phyloP scores from a whole-genome alignment of 148 eudicot genomes.

The Agrostemma githago region DNA sequence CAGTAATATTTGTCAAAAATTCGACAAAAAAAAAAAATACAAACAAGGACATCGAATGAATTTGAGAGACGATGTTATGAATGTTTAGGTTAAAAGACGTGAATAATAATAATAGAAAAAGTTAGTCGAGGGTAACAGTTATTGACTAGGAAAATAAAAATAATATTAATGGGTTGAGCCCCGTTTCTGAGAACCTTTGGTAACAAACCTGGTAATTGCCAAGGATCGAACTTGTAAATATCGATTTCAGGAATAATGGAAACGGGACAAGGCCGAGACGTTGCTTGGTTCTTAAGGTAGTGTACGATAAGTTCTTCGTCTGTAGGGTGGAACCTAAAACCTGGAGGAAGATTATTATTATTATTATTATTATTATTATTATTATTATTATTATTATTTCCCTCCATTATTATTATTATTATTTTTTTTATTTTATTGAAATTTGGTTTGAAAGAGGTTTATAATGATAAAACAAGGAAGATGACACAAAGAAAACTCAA shows the following conservation, averaged over 20 bases:
- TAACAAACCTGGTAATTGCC: slow-evolving; percentile 77
- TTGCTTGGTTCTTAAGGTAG: slow-evolving; percentile 62
- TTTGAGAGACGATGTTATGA: too few species aligned
- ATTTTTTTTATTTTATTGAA: not conserved
- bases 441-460: not conserved
- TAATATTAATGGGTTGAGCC: too few species aligned
- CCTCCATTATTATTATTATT: slow-evolving; percentile 33
- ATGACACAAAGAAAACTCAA: not conserved
- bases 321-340: slow-evolving; percentile 77
- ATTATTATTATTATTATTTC: slow-evolving; percentile 15
- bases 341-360: slow-evolving; percentile 56
- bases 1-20: too few species aligned
- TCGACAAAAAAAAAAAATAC: too few species aligned
- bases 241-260: slow-evolving; percentile 76
- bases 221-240: slow-evolving; percentile 80
- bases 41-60: too few species aligned
- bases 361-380: slow-evolving; percentile 7
- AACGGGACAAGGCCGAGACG: slow-evolving; percentile 65
- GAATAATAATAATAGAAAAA: too few species aligned
- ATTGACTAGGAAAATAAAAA: too few species aligned
- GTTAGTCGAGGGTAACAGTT: too few species aligned
- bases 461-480: too few species aligned
- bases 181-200: not conserved
- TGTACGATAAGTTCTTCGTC: slow-evolving; percentile 73
- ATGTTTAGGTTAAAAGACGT: too few species aligned